Base-by-base conservation (phyloP, 208 protist species). In the Acanthamoeba quina region DNA sequence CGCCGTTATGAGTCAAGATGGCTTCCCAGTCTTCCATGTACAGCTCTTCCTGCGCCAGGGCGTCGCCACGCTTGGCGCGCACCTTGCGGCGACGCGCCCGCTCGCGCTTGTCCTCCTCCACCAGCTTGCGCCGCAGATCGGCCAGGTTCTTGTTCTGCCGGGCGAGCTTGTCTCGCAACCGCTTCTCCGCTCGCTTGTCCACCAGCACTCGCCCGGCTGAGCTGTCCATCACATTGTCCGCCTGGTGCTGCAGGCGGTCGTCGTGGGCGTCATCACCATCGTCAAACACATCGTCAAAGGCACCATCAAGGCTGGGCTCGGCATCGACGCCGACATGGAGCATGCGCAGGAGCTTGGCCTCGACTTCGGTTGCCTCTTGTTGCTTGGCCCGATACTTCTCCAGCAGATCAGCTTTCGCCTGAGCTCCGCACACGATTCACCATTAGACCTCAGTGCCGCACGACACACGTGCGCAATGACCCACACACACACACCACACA, bases 381-480 rank as follows among this genome's bases (percentile, higher is more conserved):
- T 80, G 70, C 70, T 80, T 80, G 37, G 70, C 70, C 15, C 70
- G 37, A 19, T 80, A 80, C 70, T 80, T 80, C 70, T 80, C 70
- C 70, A 80, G 24, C 70, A 80, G 70, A 9, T 44, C 34, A 13
- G 70, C 70, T 26, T 49, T 37, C 10, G 13, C 34, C 70, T 80
- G 34, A 24, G 29, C 24, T 5, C 17, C 17, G 29, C 19, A 17
- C 54, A 60, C 15, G 54, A 60, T 24, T 17, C 17, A 21, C 19
- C 54, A 13, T 70, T 1, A 70, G 62, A 29, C n/a, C 24, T 21
- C 26, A 29, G 68, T 21, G 31, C 26, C 13, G 31, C 5, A 47
- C 47, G 47, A 17, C 47, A 52, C 47, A 0, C 21, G 56, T 62
- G 56, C 21, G 29, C 64, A 72, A 34, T 24, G 24, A 4, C 24